A percentile compares a stretch with the other conserved stretches of the same genome.
Evolutionary conservation across 1,284 basidiomycete species (phyloP).

Genomic region (Marasmius tenuissimus): DNA sequence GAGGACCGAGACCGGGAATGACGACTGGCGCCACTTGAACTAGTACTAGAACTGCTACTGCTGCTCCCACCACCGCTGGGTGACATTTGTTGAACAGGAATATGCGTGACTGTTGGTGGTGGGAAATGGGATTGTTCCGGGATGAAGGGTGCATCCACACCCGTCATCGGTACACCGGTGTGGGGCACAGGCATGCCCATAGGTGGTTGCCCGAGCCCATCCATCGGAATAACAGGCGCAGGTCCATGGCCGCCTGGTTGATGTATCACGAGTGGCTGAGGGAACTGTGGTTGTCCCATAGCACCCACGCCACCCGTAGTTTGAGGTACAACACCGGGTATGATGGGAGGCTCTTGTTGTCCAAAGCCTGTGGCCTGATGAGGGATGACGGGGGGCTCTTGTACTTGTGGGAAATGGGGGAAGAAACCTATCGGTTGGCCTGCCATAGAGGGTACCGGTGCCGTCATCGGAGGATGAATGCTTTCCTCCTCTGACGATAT

Average conservation of each 20-base stretch:
- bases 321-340: conserved; percentile 7
- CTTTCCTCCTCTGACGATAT: neutral
- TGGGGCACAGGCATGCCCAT: conserved; percentile 15
- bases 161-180: neutral
- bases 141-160: neutral
- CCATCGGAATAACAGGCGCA: conserved; percentile 19
- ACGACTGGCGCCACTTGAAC: neutral
- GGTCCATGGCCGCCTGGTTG: conserved; percentile 8
- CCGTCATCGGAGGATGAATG: neutral
- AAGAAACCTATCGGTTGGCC: conserved; percentile 29
- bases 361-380: neutral
- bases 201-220: conserved; percentile 13
- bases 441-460: neutral
- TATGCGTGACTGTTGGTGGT: neutral
- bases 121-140: conserved; percentile 1
- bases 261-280: conserved; percentile 4
- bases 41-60: conserved; percentile 10
- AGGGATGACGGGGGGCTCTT: conserved; percentile 11
- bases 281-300: neutral
- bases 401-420: conserved; percentile 13
- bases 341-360: conserved; percentile 2
- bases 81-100: conserved; percentile 4
- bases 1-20: neutral
- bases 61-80: conserved; percentile 12
- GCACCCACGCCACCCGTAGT: neutral